Percentiles rank a stretch among this genome's conserved stretches.
Conservation (phyloP, 73 alveolate genomes). For the Symbiodinium natans region DNA sequence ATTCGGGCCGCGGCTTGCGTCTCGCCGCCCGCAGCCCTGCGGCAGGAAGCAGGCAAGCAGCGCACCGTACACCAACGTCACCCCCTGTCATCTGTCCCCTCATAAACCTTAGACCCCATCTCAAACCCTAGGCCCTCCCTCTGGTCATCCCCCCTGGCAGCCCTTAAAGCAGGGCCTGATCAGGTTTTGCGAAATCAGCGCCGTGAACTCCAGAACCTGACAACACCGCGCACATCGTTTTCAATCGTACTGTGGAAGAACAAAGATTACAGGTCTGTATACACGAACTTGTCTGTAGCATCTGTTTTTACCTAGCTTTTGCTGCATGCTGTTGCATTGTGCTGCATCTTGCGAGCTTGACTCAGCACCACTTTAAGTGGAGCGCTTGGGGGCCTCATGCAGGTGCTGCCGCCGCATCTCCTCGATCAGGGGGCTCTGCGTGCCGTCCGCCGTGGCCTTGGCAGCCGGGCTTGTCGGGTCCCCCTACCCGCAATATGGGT, state of each 20-base stretch:
- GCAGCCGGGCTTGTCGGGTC: too few relatives aligned
- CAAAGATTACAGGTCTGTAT: too few relatives aligned
- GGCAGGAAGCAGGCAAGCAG: background rate
- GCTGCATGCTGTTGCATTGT: background rate
- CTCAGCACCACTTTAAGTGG: background rate
- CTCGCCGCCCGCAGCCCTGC: conserved; percentile 27
- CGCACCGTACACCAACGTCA: background rate
- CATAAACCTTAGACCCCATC: background rate
- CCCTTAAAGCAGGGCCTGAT: conserved; percentile 7
- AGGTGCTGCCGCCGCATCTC: conserved; percentile 88
- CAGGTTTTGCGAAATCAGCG: conserved; percentile 17
- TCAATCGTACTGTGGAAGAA: background rate
- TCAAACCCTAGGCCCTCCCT: background rate
- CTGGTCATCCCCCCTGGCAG: background rate
- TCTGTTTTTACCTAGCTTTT: background rate
- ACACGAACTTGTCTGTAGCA: background rate
- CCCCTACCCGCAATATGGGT: too few relatives aligned
- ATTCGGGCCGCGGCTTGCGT: background rate
- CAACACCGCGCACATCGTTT: background rate
- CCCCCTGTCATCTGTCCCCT: background rate
- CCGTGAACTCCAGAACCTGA: conserved; percentile 76
- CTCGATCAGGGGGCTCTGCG: conserved; percentile 74
- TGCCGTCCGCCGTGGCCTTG: conserved; percentile 90
- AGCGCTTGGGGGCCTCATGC: conserved; percentile 28
- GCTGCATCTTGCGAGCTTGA: background rate